These are phyloP conservation scores for Pyrus pyrifolia DNA, from an alignment of 306 rosid species.

Conservation along the genomic window DNA sequence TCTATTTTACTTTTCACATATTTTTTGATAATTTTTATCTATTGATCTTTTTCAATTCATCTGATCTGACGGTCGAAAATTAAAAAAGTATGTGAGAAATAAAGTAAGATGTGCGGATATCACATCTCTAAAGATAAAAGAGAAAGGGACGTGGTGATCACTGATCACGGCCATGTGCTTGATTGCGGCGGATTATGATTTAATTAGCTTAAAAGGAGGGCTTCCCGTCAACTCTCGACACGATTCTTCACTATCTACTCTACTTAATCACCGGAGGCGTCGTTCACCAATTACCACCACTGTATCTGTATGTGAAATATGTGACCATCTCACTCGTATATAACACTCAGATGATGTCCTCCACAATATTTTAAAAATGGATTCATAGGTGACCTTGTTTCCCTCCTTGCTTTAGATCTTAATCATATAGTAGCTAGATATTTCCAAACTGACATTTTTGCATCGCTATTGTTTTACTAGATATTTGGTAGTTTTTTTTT, in stretches of 20 bases:
- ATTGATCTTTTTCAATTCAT: no score
- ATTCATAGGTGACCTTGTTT: no score
- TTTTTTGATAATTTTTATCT: no score
- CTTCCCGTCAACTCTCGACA: not conserved
- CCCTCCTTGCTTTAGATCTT: no score
- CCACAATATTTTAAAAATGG: not conserved
- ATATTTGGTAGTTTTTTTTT: not conserved
- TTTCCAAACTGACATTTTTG: no score
- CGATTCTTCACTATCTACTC: not conserved
- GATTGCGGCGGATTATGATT: not conserved
- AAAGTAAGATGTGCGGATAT: no score
- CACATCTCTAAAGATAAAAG: not conserved
- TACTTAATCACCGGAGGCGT: not conserved
- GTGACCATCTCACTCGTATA: no score
- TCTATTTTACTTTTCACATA: no score
- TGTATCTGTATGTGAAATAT: no score
- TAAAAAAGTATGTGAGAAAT: no score
- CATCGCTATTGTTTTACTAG: not conserved
- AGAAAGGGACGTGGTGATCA: not conserved
- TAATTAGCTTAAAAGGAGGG: not conserved
- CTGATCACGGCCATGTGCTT: slow-evolving; percentile 15
- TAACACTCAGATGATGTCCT: not conserved
- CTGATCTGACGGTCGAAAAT: no score
- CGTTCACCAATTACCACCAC: not conserved
- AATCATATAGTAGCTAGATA: no score